phyloP scores from a whole-genome alignment of 495 filamentous ascomycete genomes.

The Xylaria cubensis region DNA sequence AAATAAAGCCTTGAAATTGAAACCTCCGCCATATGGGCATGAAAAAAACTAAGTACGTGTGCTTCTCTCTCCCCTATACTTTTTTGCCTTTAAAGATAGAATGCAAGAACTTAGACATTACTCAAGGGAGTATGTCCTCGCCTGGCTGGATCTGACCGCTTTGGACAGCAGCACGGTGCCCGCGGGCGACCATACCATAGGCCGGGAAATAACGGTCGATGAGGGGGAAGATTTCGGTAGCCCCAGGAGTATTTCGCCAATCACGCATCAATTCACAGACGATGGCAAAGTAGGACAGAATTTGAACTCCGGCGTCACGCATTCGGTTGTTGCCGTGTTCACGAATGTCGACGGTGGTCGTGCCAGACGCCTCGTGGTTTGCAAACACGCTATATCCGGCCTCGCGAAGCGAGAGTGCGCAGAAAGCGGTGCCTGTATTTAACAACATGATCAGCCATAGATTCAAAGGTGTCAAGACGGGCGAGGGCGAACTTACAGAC shows the following conservation, averaged over 20 bases:
- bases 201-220: conserved; percentile 64
- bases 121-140: conserved; percentile 45
- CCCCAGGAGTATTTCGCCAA: conserved; percentile 74
- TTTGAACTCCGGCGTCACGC: conserved; percentile 69
- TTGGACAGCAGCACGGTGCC: conserved; percentile 49
- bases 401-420: conserved; percentile 71
- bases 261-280: conserved; percentile 78
- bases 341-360: conserved; percentile 38
- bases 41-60: neutral
- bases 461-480: conserved; percentile 1
- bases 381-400: conserved; percentile 81
- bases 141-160: conserved; percentile 55
- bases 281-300: conserved; percentile 70
- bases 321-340: conserved; percentile 71
- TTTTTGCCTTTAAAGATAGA: neutral
- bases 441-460: neutral
- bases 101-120: neutral
- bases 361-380: conserved; percentile 74
- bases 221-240: conserved; percentile 66
- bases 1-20: neutral
- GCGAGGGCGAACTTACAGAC: conserved; percentile 60
- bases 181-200: conserved; percentile 54
- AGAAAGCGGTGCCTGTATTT: conserved; percentile 66
- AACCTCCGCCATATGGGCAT: neutral
- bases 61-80: neutral